A percentile compares a stretch with the other conserved stretches of the same genome.
Conservation (phyloP, 2,329 filamentous ascomycete species). For the Arthrobotrys pseudoclavata region DNA sequence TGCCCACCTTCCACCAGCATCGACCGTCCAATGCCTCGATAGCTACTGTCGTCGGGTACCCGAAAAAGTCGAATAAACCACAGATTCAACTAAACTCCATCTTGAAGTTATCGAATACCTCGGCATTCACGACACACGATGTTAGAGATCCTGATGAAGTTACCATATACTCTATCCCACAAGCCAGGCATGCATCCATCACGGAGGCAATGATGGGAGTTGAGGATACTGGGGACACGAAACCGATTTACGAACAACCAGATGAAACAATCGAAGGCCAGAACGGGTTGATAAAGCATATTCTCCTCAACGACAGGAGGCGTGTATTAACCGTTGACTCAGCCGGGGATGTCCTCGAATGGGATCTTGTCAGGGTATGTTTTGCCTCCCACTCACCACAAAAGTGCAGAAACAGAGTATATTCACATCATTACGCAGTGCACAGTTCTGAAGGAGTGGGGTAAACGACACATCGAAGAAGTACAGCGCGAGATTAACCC, state of each 20-base stretch:
- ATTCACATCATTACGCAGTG: slow-evolving; percentile 71
- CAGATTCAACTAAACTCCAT: slow-evolving; percentile 81
- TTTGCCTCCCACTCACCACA: not conserved
- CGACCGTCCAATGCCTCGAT: slow-evolving; percentile 64
- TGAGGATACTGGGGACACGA: slow-evolving; percentile 69
- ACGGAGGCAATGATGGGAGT: slow-evolving; percentile 72
- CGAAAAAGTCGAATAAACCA: slow-evolving; percentile 69
- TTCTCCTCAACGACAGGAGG: slow-evolving; percentile 88
- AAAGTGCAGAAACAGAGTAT: slow-evolving; percentile 57
- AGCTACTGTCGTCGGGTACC: slow-evolving; percentile 66
- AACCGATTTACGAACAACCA: slow-evolving; percentile 77
- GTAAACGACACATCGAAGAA: slow-evolving; percentile 92
- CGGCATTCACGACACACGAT: slow-evolving; percentile 74
- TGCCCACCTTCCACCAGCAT: slow-evolving; percentile 65
- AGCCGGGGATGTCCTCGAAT: slow-evolving; percentile 91
- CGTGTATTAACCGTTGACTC: slow-evolving; percentile 93
- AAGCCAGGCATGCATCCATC: slow-evolving; percentile 69
- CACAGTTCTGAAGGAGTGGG: slow-evolving; percentile 88
- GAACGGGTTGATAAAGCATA: slow-evolving; percentile 93
- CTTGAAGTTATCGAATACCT: slow-evolving; percentile 85
- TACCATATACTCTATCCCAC: slow-evolving; percentile 69
- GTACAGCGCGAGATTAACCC: slow-evolving; percentile 90
- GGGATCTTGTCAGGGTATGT: slow-evolving; percentile 87
- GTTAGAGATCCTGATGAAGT: slow-evolving; percentile 72
- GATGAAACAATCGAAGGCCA: slow-evolving; percentile 92